Evolutionary conservation across 257 asterid genomes (phyloP), one percentile per base, ranked within the genome.

Genomic region (Fraxinus excelsior): DNA sequence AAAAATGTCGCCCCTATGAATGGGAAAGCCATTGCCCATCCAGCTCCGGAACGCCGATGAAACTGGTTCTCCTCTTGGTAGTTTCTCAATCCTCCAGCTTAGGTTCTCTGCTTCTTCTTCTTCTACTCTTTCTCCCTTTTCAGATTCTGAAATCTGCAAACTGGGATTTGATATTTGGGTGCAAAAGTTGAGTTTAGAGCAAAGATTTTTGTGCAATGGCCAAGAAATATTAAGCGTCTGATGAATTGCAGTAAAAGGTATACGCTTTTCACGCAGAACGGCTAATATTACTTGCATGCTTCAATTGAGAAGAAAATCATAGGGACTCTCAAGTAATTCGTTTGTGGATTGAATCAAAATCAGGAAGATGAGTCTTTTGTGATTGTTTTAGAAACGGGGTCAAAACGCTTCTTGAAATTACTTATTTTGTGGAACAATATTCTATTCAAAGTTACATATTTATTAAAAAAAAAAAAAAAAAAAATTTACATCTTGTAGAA

Each of bases 1-100:
- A 75, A 91, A 92, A 76, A 92, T 83, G 7, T 94, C 91, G 78
- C 95, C 94, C 71, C 92, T 87, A 73, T 86, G 94, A 80, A 94
- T 73, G 69, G 99, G 96, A 19, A 90, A 78, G 37, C 99, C 99
- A 82, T 94, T 94, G 71, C 97, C 96, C 99, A 92, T 94, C 99
- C 97, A 94, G 82, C 92, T 76, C 80, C 82, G 97, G 83, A 94
- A 94, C 70, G 99, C 97, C 67, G 88, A 81, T 46, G 86, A 84
- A 51, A 94, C 86, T 14, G 91, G 71, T 70, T 88, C 88, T 68
- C 89, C 89, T 84, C 80, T 82, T 25, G 76, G 82, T 67, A 94
- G 79, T 44, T 85, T 90, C 82, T 92, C 99, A 51, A 94, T 89
- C 83, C 88, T 86, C 58, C 80, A 78, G 84, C 97, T 90, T 79